Conservation (phyloP, 495 filamentous ascomycete genomes). For the Saxispiralis lemnorum region DNA sequence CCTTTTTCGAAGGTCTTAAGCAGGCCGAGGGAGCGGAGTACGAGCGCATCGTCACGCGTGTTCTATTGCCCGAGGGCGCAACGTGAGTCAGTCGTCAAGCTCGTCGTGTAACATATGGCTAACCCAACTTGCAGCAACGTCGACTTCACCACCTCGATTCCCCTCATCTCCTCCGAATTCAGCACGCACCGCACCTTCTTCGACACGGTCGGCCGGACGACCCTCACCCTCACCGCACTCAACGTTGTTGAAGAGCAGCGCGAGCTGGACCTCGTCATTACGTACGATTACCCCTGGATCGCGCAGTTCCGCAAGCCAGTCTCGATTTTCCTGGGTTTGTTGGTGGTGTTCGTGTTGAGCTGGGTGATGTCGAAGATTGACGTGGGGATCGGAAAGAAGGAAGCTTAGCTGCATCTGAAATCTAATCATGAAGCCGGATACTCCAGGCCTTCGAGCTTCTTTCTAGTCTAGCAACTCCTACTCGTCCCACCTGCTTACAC, state of each 20-base stretch:
- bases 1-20: slow-evolving; percentile 88
- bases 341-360: slow-evolving; percentile 54
- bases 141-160: slow-evolving; percentile 44
- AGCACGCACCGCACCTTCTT: slow-evolving; percentile 68
- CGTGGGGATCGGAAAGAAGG: slow-evolving; percentile 38
- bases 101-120: neutral
- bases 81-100: slow-evolving; percentile 44
- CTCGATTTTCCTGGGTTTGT: slow-evolving; percentile 55
- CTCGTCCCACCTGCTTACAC: no score
- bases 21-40: slow-evolving; percentile 70
- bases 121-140: slow-evolving; percentile 40
- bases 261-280: slow-evolving; percentile 59
- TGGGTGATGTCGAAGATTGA: slow-evolving; percentile 68
- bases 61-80: slow-evolving; percentile 82
- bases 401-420: neutral
- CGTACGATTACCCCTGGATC: slow-evolving; percentile 65
- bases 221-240: slow-evolving; percentile 59
- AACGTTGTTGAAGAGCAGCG: slow-evolving; percentile 80
- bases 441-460: no score
- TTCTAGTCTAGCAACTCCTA: no score
- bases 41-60: slow-evolving; percentile 56
- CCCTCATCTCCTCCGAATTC: slow-evolving; percentile 35
- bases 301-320: slow-evolving; percentile 75
- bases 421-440: no score
- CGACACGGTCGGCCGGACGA: slow-evolving; percentile 79